Percentiles rank a stretch among this genome's conserved stretches.
phyloP scores from a whole-genome alignment of 345 rosid species.

The Sisymbrium altissimum region DNA sequence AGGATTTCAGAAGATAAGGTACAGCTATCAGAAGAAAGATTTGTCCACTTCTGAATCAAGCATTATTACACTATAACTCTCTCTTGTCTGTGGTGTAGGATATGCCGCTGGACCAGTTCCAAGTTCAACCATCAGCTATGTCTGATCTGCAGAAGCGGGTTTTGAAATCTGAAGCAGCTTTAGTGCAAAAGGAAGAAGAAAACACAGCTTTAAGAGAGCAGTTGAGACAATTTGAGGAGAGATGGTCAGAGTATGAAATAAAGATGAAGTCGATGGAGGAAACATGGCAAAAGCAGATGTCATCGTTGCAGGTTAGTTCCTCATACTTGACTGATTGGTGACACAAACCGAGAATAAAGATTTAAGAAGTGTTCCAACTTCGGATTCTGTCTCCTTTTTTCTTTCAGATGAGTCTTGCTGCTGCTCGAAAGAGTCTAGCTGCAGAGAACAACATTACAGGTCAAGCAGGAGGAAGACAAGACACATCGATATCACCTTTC shows the following conservation, averaged over 20 bases:
- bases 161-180: constrained; percentile 60
- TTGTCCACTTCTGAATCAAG: not conserved
- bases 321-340: not conserved
- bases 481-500: constrained; percentile 50
- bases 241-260: constrained; percentile 75
- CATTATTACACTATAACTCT: not conserved
- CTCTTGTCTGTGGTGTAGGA: constrained; percentile 44
- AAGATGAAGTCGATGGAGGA: constrained; percentile 97
- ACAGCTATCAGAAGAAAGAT: constrained; percentile 10
- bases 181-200: constrained; percentile 79
- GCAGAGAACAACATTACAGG: constrained; percentile 44
- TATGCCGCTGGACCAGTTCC: constrained; percentile 51
- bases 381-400: not conserved
- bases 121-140: constrained; percentile 49
- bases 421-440: constrained; percentile 69
- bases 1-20: constrained; percentile 74
- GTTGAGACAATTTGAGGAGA: constrained; percentile 61
- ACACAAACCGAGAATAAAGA: not conserved
- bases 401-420: constrained; percentile 70
- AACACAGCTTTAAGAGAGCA: constrained; percentile 70
- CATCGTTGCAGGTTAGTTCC: constrained; percentile 62
- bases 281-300: constrained; percentile 90
- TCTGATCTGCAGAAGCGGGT: constrained; percentile 72
- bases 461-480: constrained; percentile 53
- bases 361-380: not conserved